These are phyloP conservation scores for Elsinoe australis DNA, from an alignment of 2,329 filamentous ascomycete species.

Conservation along the genomic window DNA sequence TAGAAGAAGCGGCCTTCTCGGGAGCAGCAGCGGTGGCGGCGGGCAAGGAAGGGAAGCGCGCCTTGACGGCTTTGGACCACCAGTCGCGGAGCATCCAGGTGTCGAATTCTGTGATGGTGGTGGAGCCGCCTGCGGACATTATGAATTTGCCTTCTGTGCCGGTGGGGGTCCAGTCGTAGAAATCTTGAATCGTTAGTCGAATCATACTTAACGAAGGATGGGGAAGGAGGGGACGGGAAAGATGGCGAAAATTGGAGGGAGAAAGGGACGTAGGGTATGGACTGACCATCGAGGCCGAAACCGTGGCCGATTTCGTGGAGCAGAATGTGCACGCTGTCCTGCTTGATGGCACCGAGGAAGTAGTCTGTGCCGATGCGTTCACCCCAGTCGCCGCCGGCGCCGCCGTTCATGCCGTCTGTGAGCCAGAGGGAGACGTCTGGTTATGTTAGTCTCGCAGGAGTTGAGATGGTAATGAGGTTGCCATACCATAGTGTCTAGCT, in stretches of 20 bases:
- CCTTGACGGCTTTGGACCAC: slow-evolving; percentile 36
- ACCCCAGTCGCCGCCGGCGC: slow-evolving; percentile 44
- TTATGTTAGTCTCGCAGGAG: neutral
- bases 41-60: neutral
- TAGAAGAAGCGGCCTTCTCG: neutral
- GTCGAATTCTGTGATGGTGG: slow-evolving; percentile 42
- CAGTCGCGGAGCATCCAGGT: slow-evolving; percentile 45
- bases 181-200: slow-evolving; percentile 25
- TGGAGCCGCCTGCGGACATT: slow-evolving; percentile 40
- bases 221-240: too few species aligned
- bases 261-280: neutral
- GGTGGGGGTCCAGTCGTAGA: slow-evolving; percentile 40
- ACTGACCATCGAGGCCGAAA: slow-evolving; percentile 35
- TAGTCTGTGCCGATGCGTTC: slow-evolving; percentile 40
- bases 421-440: slow-evolving; percentile 39
- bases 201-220: too few species aligned
- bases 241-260: too few species aligned
- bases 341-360: slow-evolving; percentile 34
- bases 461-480: neutral
- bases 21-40: neutral
- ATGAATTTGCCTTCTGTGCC: slow-evolving; percentile 37
- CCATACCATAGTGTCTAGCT: slow-evolving; percentile 36
- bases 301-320: slow-evolving; percentile 44
- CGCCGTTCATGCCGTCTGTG: slow-evolving; percentile 40
- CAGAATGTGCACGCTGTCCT: slow-evolving; percentile 39